phyloP scores from a whole-genome alignment of 2,329 filamentous ascomycete species.

The Ceratocystiopsis minuta region DNA sequence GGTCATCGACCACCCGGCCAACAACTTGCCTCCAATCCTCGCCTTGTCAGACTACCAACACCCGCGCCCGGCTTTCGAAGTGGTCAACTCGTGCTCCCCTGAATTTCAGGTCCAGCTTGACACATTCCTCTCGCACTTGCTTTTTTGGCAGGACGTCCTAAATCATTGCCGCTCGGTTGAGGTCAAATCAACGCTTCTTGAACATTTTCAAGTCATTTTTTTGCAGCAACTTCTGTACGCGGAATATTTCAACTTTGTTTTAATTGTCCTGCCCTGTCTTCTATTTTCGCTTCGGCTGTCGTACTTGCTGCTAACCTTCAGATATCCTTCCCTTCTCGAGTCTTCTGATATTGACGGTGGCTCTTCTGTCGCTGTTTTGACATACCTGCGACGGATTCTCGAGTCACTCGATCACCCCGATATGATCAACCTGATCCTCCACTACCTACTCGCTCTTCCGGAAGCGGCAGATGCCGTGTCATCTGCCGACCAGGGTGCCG shows the following conservation, averaged over 20 bases:
- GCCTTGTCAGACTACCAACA: slow-evolving; percentile 78
- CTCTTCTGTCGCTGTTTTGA: slow-evolving; percentile 87
- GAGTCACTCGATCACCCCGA: slow-evolving; percentile 86
- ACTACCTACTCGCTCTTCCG: slow-evolving; percentile 74
- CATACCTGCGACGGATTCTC: slow-evolving; percentile 77
- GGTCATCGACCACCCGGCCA: slow-evolving; percentile 57
- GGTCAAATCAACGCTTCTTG: slow-evolving; percentile 79
- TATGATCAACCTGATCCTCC: slow-evolving; percentile 82
- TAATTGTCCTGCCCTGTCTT: slow-evolving; percentile 15
- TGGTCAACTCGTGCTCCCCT: slow-evolving; percentile 54
- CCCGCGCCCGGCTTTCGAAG: slow-evolving; percentile 47
- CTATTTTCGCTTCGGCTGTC: not conserved
- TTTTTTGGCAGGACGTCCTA: slow-evolving; percentile 96
- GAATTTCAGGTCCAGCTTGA: slow-evolving; percentile 76
- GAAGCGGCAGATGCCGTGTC: slow-evolving; percentile 27
- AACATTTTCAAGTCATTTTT: slow-evolving; percentile 95
- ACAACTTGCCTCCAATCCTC: slow-evolving; percentile 65
- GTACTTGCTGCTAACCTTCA: slow-evolving; percentile 17
- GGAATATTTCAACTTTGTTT: too few species aligned
- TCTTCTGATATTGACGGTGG: slow-evolving; percentile 95
- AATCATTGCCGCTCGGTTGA: slow-evolving; percentile 88
- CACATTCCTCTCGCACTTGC: slow-evolving; percentile 82
- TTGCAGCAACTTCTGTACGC: slow-evolving; percentile 63
- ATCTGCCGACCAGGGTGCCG: slow-evolving; percentile 21
- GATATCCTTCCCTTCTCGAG: slow-evolving; percentile 87